Evolutionary conservation across 495 filamentous ascomycete species (phyloP).

Genomic region (Penicillium paradoxum): DNA sequence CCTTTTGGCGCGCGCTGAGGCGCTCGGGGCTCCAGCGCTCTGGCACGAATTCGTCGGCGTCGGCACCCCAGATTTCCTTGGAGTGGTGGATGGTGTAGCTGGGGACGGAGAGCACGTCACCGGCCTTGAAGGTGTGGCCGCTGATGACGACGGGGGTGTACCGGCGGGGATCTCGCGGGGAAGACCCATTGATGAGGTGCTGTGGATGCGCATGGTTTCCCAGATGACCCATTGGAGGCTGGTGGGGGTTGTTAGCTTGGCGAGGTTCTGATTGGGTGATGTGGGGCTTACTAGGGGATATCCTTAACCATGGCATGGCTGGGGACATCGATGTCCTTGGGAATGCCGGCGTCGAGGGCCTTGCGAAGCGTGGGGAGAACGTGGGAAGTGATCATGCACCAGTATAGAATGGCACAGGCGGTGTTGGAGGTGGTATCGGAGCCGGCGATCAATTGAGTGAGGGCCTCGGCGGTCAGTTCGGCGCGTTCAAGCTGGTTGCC

Average conservation of each 20-base stretch:
- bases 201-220: conserved; percentile 88
- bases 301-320: conserved; percentile 67
- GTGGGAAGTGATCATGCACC: conserved; percentile 63
- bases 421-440: conserved; percentile 90
- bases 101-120: conserved; percentile 77
- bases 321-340: conserved; percentile 57
- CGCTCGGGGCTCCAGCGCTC: conserved; percentile 62
- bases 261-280: neutral
- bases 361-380: conserved; percentile 67
- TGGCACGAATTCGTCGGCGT: conserved; percentile 74
- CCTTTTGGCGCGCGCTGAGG: conserved; percentile 62
- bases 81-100: conserved; percentile 86
- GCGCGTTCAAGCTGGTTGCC: conserved; percentile 67
- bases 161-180: conserved; percentile 70
- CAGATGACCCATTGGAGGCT: conserved; percentile 72
- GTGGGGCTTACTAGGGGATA: conserved; percentile 57
- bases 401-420: conserved; percentile 78
- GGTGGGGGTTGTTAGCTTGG: neutral
- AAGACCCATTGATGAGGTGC: conserved; percentile 82
- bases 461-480: conserved; percentile 82
- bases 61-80: conserved; percentile 73
- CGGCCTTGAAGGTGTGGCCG: conserved; percentile 63
- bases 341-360: conserved; percentile 66
- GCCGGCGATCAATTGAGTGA: conserved; percentile 88
- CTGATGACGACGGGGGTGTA: conserved; percentile 46